A percentile compares a stretch with the other conserved stretches of the same genome.
Evolutionary conservation across 257 asterid species (phyloP).

Genomic region (Nicotiana benthamiana): DNA sequence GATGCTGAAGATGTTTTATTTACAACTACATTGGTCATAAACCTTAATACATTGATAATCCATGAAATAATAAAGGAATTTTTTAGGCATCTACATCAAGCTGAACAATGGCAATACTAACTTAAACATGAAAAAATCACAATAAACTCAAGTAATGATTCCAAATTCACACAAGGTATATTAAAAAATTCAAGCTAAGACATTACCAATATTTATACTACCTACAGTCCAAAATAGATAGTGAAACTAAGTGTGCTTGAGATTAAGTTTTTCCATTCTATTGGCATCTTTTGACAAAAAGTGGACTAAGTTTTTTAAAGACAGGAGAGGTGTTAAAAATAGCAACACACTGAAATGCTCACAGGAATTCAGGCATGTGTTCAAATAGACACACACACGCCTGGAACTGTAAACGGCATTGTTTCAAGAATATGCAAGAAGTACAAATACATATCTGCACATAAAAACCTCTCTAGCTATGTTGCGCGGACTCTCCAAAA

Average conservation of each 20-base stretch:
- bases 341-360: neutral
- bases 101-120: neutral
- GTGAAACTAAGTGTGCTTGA: neutral
- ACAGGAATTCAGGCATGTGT: neutral
- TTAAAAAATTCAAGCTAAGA: neutral
- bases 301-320: neutral
- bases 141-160: neutral
- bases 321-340: neutral
- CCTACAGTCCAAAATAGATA: neutral
- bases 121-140: neutral
- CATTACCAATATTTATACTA: neutral
- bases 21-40: neutral
- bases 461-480: neutral
- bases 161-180: neutral
- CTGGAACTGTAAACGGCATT: neutral
- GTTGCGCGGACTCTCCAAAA: too few relatives aligned
- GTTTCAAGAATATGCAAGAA: neutral
- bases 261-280: neutral
- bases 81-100: conserved; percentile 10
- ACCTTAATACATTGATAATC: conserved; percentile 3
- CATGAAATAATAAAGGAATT: conserved; percentile 4
- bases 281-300: neutral
- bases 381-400: neutral
- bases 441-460: neutral
- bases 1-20: conserved; percentile 29